phyloP scores from a whole-genome alignment of 345 rosid species.

The Camelina sativa region DNA sequence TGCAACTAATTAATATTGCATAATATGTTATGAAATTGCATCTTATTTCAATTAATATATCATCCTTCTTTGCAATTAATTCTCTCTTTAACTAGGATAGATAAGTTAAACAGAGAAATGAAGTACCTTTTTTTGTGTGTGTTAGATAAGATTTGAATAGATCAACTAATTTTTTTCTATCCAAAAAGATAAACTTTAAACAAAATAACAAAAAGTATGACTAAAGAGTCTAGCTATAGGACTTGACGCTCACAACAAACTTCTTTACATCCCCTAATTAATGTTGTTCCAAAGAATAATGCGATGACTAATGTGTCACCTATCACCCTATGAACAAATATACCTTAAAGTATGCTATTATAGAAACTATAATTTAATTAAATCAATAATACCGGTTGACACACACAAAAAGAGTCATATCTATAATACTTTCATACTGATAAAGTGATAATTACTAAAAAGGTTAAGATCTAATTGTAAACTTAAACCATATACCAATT shows the following conservation, averaged over 20 bases:
- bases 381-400: too few species aligned
- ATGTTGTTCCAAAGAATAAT: constrained; percentile 10
- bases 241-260: constrained; percentile 4
- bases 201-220: not conserved
- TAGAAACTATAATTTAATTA: not conserved
- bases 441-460: not conserved
- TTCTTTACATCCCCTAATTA: constrained; percentile 1
- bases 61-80: constrained; percentile 2
- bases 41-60: not conserved
- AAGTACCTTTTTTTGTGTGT: too few species aligned
- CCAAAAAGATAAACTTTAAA: not conserved
- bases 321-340: constrained; percentile 1
- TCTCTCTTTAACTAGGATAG: not conserved
- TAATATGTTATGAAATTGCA: too few species aligned
- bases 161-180: too few species aligned
- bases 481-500: constrained; percentile 15
- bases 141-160: not conserved
- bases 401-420: not conserved
- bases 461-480: not conserved
- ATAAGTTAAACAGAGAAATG: constrained; percentile 6
- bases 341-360: constrained; percentile 19
- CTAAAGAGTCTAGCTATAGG: not conserved
- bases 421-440: not conserved
- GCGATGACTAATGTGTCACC: constrained; percentile 21
- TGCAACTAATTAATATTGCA: too few species aligned